phyloP scores from a whole-genome alignment of 805 yeast genomes.

The Saturnispora zaruensis region DNA sequence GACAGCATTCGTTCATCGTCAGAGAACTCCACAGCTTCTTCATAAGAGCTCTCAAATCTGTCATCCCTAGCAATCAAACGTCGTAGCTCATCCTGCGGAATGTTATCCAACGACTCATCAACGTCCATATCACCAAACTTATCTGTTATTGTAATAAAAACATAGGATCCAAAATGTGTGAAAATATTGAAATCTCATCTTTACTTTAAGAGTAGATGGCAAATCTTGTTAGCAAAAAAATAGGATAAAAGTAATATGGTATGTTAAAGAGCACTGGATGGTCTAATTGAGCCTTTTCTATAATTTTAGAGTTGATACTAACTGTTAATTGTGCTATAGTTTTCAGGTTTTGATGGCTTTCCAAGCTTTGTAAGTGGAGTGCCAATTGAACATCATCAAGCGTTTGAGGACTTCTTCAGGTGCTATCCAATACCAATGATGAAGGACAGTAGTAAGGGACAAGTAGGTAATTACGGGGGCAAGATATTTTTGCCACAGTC shows the following conservation, averaged over 20 bases:
- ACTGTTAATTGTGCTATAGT: constrained; percentile 13
- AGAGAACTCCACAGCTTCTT: constrained; percentile 29
- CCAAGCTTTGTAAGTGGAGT: constrained; percentile 12
- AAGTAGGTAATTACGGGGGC: constrained; percentile 86
- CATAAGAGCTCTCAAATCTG: constrained; percentile 25
- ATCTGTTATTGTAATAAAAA: neutral
- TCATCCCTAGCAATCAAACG: constrained; percentile 22
- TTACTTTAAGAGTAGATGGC: neutral
- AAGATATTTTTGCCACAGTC: constrained; percentile 92
- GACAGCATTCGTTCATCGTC: constrained; percentile 13
- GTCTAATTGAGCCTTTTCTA: neutral
- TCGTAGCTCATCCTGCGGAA: constrained; percentile 21
- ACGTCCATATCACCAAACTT: neutral
- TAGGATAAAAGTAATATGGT: constrained; percentile 5
- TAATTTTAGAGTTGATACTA: constrained; percentile 4
- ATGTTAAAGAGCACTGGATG: neutral
- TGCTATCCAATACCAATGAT: constrained; percentile 89
- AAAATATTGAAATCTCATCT: neutral
- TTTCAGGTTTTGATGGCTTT: constrained; percentile 22
- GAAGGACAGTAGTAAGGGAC: constrained; percentile 65
- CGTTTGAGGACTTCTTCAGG: constrained; percentile 80
- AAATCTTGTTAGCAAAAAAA: neutral
- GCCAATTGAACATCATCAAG: constrained; percentile 18
- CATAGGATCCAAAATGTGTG: neutral
- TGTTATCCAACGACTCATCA: constrained; percentile 17